phyloP scores from a whole-genome alignment of 257 asterid species.

The Lycium barbarum region DNA sequence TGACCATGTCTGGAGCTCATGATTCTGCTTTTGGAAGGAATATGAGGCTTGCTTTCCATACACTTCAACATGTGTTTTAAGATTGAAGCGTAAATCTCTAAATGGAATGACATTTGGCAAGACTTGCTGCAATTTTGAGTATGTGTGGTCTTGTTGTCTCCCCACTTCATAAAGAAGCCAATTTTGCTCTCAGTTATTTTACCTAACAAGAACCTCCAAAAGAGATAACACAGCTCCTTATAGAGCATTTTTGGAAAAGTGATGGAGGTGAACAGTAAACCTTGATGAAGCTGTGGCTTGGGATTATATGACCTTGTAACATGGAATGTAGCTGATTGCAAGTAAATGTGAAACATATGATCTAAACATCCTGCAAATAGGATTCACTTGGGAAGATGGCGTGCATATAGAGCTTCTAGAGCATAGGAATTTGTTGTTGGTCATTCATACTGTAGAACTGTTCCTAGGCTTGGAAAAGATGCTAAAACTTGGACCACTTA shows the following conservation, averaged over 20 bases:
- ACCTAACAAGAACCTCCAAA: neutral
- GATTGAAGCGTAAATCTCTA: neutral
- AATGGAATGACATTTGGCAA: slow-evolving; percentile 7
- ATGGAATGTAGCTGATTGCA: neutral
- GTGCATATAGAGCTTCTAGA: slow-evolving; percentile 14
- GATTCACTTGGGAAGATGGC: neutral
- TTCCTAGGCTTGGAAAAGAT: neutral
- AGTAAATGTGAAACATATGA: neutral
- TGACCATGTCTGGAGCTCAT: neutral
- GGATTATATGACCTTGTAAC: slow-evolving; percentile 17
- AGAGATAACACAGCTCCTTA: neutral
- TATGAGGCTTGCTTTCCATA: neutral
- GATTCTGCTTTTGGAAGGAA: slow-evolving; percentile 16
- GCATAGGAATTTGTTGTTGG: neutral
- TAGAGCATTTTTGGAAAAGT: neutral
- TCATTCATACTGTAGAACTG: neutral
- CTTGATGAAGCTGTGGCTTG: slow-evolving; percentile 21
- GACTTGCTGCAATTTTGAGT: neutral
- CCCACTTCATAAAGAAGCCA: neutral
- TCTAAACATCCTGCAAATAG: slow-evolving; percentile 14
- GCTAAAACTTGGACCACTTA: neutral
- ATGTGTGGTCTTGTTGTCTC: neutral
- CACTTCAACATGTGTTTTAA: neutral
- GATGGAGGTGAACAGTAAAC: slow-evolving; percentile 2
- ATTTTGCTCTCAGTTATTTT: neutral